A percentile compares a stretch with the other conserved stretches of the same genome.
These are phyloP conservation scores for Candida insectalens DNA, from an alignment of 805 yeast genomes.

Conservation along the genomic window DNA sequence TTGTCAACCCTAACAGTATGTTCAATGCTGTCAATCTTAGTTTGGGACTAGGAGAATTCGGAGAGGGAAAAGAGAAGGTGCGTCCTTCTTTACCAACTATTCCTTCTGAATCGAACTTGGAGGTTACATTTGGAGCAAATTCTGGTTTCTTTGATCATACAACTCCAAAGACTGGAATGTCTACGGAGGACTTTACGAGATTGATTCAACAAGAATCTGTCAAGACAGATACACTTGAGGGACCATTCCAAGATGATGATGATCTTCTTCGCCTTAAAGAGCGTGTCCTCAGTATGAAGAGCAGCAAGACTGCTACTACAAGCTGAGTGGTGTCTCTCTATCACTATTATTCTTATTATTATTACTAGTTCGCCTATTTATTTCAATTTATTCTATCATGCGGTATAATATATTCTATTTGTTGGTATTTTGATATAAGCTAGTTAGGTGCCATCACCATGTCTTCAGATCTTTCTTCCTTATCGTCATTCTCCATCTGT, in stretches of 20 bases:
- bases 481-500: slow-evolving; percentile 9
- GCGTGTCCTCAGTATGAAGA: slow-evolving; percentile 20
- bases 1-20: slow-evolving; percentile 1
- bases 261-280: slow-evolving; percentile 21
- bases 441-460: slow-evolving; percentile 2
- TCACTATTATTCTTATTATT: too few relatives aligned
- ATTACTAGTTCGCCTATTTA: too few relatives aligned
- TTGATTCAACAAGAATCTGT: too few relatives aligned
- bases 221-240: too few relatives aligned
- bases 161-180: background rate
- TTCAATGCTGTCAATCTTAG: slow-evolving; percentile 1
- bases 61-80: background rate
- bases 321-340: too few relatives aligned
- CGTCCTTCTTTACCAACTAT: slow-evolving; percentile 10
- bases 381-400: too few relatives aligned
- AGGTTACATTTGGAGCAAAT: background rate
- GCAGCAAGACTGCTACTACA: slow-evolving; percentile 7
- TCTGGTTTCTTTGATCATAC: slow-evolving; percentile 3
- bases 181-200: slow-evolving; percentile 1
- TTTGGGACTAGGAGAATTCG: background rate
- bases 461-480: slow-evolving; percentile 1
- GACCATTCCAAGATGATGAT: slow-evolving; percentile 20
- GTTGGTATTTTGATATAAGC: background rate
- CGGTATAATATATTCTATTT: too few relatives aligned
- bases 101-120: slow-evolving; percentile 16